Conservation (phyloP, 2,329 filamentous ascomycete species). For the Calonectria multiphialidica region DNA sequence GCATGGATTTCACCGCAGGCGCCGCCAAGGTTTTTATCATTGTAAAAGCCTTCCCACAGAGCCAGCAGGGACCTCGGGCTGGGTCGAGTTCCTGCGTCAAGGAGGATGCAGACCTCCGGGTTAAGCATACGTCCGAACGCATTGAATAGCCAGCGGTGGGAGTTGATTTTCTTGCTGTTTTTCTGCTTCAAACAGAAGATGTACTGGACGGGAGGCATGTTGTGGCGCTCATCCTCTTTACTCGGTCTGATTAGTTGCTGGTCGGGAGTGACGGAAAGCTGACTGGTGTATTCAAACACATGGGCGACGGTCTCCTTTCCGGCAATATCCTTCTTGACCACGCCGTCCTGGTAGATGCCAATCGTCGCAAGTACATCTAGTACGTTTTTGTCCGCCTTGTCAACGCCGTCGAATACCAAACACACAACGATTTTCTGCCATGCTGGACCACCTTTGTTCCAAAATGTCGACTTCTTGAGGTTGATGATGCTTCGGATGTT, state of each 20-base stretch:
- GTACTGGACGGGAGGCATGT: neutral
- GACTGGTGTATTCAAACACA: neutral
- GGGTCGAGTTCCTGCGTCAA: neutral
- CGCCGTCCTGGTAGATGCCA: neutral
- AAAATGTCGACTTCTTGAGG: neutral
- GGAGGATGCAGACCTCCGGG: neutral
- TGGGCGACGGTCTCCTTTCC: neutral
- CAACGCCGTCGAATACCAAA: neutral
- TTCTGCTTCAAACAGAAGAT: neutral
- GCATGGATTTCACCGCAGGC: neutral
- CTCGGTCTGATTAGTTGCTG: neutral
- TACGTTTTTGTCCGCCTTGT: neutral
- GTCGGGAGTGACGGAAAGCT: neutral
- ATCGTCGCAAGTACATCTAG: neutral
- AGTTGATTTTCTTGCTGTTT: conserved; percentile 5
- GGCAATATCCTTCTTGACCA: neutral
- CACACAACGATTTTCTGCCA: neutral
- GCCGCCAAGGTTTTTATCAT: neutral
- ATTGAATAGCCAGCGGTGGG: neutral
- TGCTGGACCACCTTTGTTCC: neutral
- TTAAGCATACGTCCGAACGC: conserved; percentile 1
- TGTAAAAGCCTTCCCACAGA: neutral
- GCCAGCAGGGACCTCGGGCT: neutral
- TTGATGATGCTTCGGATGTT: neutral
- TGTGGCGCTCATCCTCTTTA: neutral